Evolutionary conservation across 305 asterid genomes (phyloP), one percentile per base, ranked within the genome.

Genomic region (Ajuga reptans): DNA sequence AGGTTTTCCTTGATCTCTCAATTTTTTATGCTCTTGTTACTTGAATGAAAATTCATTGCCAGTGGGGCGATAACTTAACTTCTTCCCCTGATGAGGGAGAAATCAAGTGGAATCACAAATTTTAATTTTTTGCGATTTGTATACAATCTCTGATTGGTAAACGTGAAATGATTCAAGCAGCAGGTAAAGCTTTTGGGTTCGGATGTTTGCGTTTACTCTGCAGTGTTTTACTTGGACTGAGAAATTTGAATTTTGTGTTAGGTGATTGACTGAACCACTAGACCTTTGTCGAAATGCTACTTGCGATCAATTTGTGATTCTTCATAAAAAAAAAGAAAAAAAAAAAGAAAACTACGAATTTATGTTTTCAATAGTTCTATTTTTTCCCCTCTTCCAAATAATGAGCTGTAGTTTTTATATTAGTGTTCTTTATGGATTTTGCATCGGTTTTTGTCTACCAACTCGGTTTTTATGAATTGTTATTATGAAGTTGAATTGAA

Each of bases 201-300:
- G 1, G 27, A 21, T 21, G 27, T 21, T 21, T 36, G 67, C 50
- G 63, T 69, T 69, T 62, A 69, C 79, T 45, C 46, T 47, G 27
- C 3, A 49, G 43, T 62, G 37, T 75, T 69, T n/a, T 43, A 55
- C 6, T 56, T 75, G 54, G 56, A 51, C 63, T 59, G 45, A 17
- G 50, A 27, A 39, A 29, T 66, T 37, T 59, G 11, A 43, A 45
- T 70, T 51, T 55, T 69, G 6, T 9, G 60, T 17, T 63, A 62
- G 34, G 49, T 69, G 72, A 66, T 75, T 69, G 75, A 62, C 72
- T 63, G 78, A 61, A 63, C 69, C 56, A 45, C 60, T 62, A 39
- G 14, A 17, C 4, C n/a, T 46, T 45, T 43, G 57, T 67, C 45
- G 16, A 68, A 72, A 51, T 1, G 18, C 21, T 59, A 12, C 56